Evolutionary conservation across 805 yeast species (phyloP), one percentile per base, ranked within the genome.

Genomic region (Priceomyces haplophilus): DNA sequence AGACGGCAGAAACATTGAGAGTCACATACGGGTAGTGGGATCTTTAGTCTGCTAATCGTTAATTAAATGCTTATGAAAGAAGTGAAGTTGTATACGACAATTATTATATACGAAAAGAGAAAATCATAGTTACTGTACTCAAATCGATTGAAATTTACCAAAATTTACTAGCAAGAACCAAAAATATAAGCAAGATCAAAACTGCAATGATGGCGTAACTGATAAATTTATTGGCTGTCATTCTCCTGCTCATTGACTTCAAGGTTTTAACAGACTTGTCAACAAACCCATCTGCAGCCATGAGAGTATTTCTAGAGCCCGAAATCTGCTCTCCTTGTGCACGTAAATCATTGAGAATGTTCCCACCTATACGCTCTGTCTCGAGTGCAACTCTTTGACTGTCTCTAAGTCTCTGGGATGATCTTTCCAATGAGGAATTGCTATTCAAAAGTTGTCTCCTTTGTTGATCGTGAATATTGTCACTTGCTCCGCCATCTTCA

Each of bases 121-220:
- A 40, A 25, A 24, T 21, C 11, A 8, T 30, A 32, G 2, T 23
- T 20, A 17, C 25, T 21, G 6, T 21, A 18, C 8, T 21, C 35
- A 32, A 10, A 27, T 27, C 31, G 7, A 12, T 18, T 36, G 11
- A 11, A 38, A 27, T 31, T 48, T 61, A 84, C 72, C 80, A 76
- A 61, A 88, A 85, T 64, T 91, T 91, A 59, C 88, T 82, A 38
- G 87, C 86, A 42, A 91, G 69, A 5, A 89, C 97, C 49, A 91
- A 71, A 49, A 91, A 67, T 37, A 91, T 91, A 55, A 91, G 73
- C 41, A 91, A 56, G 5, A 91, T 80, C 56, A 91, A 75, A 15
- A 91, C 90, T 5, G 86, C 96, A 42, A 91, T 91, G 44, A 91
- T 91, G 8, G 95, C 95, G 55, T 88, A 87, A 44, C 95, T 87